phyloP scores from a whole-genome alignment of 352 stramenopile species.

The Blastocystis sp. region DNA sequence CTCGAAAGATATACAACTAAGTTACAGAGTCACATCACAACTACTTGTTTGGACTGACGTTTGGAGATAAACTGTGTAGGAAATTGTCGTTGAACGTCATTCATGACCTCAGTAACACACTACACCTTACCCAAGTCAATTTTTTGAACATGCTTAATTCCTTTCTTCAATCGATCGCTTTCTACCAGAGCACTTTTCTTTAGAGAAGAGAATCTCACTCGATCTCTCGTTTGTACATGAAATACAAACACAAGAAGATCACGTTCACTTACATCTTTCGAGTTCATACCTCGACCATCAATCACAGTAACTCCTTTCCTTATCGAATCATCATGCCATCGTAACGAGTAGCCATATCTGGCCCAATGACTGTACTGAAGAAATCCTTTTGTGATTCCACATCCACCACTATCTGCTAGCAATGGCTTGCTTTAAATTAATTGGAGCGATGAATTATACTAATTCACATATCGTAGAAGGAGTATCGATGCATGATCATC shows the following conservation, averaged over 20 bases:
- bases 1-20: background rate
- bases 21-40: background rate
- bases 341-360: background rate
- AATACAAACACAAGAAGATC: background rate
- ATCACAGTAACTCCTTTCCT: background rate
- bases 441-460: background rate
- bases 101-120: constrained; percentile 5
- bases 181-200: background rate
- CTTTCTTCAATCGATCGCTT: background rate
- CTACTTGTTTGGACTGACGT: background rate
- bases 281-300: background rate
- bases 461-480: constrained; percentile 25
- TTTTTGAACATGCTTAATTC: constrained; percentile 5
- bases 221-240: background rate
- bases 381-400: background rate
- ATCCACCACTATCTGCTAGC: background rate
- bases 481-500: background rate
- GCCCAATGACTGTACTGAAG: background rate
- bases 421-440: constrained; percentile 17
- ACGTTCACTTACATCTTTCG: background rate
- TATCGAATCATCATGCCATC: background rate
- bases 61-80: background rate
- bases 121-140: background rate
- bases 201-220: background rate
- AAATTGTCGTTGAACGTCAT: background rate